phyloP scores from a whole-genome alignment of 257 asterid genomes.

The Ligustrum vulgare region DNA sequence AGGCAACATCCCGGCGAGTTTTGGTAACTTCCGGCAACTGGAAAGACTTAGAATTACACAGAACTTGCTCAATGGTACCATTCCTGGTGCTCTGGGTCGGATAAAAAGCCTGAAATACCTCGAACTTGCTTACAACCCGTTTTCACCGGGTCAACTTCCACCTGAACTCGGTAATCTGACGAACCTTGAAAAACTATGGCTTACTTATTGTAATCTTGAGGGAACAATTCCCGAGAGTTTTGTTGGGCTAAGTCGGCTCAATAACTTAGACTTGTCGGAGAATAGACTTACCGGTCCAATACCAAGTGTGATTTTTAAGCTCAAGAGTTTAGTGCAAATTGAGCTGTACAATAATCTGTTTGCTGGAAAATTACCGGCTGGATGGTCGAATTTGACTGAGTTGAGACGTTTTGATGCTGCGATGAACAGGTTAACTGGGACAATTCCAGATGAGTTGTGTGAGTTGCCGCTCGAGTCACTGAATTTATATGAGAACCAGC shows the following conservation, averaged over 20 bases:
- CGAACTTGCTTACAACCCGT: conserved; percentile 60
- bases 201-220: conserved; percentile 45
- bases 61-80: conserved; percentile 50
- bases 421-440: conserved; percentile 56
- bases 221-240: conserved; percentile 63
- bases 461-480: conserved; percentile 74
- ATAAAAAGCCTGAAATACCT: conserved; percentile 51
- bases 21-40: conserved; percentile 57
- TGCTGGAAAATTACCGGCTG: conserved; percentile 50
- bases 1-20: conserved; percentile 64
- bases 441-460: conserved; percentile 66
- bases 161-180: conserved; percentile 69
- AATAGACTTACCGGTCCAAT: conserved; percentile 58
- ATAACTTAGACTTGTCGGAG: conserved; percentile 53
- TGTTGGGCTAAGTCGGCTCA: conserved; percentile 46
- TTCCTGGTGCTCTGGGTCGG: conserved; percentile 65
- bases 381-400: conserved; percentile 72
- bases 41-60: conserved; percentile 51
- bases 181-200: conserved; percentile 57
- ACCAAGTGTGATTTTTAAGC: conserved; percentile 45
- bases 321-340: conserved; percentile 56
- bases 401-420: conserved; percentile 74
- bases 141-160: conserved; percentile 44
- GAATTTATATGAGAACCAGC: conserved; percentile 50
- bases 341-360: conserved; percentile 69